Conservation (phyloP, 495 filamentous ascomycete genomes). For the Cenococcum geophilum region DNA sequence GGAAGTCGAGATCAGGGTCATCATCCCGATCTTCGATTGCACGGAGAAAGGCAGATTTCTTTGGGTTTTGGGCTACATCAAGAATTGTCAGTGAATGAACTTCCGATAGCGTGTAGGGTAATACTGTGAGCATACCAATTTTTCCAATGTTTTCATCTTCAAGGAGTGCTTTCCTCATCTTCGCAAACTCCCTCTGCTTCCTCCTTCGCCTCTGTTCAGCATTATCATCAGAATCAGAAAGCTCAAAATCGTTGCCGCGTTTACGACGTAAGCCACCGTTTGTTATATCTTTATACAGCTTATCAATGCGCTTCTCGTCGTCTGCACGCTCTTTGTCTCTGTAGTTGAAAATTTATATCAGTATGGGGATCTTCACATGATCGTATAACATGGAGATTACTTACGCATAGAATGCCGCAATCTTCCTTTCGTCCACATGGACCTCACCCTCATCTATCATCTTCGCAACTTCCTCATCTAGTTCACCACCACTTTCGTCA, state of each 20-base stretch:
- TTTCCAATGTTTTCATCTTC: slow-evolving; percentile 86
- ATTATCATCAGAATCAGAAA: slow-evolving; percentile 84
- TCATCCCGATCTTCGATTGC: slow-evolving; percentile 78
- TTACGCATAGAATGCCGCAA: slow-evolving; percentile 87
- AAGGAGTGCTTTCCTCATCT: slow-evolving; percentile 83
- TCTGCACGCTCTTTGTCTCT: slow-evolving; percentile 60
- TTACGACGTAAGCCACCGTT: slow-evolving; percentile 78
- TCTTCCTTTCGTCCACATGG: slow-evolving; percentile 64
- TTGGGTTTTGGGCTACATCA: slow-evolving; percentile 65
- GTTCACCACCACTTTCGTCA: slow-evolving; percentile 71
- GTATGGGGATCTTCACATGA: not conserved
- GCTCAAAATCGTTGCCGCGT: slow-evolving; percentile 66
- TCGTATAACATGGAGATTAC: slow-evolving; percentile 37
- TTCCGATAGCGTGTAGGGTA: not conserved
- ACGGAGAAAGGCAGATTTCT: slow-evolving; percentile 80
- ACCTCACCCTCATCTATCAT: slow-evolving; percentile 84
- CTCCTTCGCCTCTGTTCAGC: slow-evolving; percentile 65
- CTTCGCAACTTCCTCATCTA: slow-evolving; percentile 63
- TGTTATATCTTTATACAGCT: slow-evolving; percentile 86
- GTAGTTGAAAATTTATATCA: slow-evolving; percentile 20
- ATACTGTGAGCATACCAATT: slow-evolving; percentile 46
- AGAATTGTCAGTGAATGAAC: slow-evolving; percentile 5
- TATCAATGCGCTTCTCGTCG: slow-evolving; percentile 79
- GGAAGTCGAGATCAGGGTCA: slow-evolving; percentile 62
- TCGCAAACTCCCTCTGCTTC: slow-evolving; percentile 82